Percentiles rank a stretch among this genome's conserved stretches.
These are phyloP conservation scores for Hypericum androsaemum DNA, from an alignment of 345 rosid species.

Conservation along the genomic window DNA sequence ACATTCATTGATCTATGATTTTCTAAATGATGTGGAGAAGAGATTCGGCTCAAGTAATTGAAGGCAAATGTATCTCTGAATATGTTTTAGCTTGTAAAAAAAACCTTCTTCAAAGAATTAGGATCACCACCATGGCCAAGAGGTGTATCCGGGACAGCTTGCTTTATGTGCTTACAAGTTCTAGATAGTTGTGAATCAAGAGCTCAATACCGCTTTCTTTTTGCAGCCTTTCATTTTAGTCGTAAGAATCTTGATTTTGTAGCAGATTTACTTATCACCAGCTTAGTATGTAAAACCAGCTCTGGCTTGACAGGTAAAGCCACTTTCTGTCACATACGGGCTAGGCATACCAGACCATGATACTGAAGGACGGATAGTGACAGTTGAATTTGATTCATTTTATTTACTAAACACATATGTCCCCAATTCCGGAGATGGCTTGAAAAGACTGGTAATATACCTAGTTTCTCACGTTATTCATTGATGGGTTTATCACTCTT, in stretches of 20 bases:
- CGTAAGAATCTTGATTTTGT: neutral
- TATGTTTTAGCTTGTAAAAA: too few species aligned
- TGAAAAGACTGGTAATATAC: constrained; percentile 72
- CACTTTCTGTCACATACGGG: constrained; percentile 74
- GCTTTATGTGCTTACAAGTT: too few species aligned
- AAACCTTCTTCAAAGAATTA: too few species aligned
- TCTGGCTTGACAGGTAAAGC: constrained; percentile 59
- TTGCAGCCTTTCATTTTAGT: neutral
- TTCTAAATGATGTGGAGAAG: too few species aligned
- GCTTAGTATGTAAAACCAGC: constrained; percentile 5
- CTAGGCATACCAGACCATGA: constrained; percentile 72
- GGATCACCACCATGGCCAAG: too few species aligned
- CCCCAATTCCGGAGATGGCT: constrained; percentile 96
- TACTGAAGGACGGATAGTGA: constrained; percentile 78
- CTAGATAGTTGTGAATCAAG: too few species aligned
- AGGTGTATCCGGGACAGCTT: too few species aligned
- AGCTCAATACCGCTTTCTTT: too few species aligned
- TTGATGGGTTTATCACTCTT: constrained; percentile 4
- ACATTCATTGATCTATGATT: too few species aligned
- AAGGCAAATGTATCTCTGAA: too few species aligned
- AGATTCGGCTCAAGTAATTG: too few species aligned
- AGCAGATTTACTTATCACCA: neutral
- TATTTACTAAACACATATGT: constrained; percentile 62
- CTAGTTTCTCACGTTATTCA: constrained; percentile 8
- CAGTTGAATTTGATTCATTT: constrained; percentile 77